Conservation (phyloP, 805 yeast genomes). For the Blastobotrys robertii region DNA sequence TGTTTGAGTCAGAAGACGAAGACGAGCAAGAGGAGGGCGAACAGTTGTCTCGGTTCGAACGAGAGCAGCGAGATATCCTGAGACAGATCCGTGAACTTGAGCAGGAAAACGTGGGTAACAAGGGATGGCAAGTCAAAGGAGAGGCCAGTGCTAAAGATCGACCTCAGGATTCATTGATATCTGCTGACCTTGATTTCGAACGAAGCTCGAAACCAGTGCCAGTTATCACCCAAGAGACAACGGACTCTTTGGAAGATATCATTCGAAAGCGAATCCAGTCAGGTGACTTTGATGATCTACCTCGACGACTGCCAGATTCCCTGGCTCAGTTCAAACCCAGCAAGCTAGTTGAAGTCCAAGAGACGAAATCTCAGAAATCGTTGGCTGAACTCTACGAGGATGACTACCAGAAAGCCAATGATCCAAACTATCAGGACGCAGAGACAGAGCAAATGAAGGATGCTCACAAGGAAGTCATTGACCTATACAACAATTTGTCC, state of each 20-base stretch:
- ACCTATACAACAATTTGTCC: constrained; percentile 49
- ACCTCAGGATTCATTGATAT: constrained; percentile 74
- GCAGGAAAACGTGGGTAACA: constrained; percentile 79
- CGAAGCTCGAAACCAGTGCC: constrained; percentile 95
- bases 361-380: constrained; percentile 75
- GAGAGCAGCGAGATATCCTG: constrained; percentile 67
- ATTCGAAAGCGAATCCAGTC: constrained; percentile 72
- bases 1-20: constrained; percentile 37
- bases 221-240: constrained; percentile 78
- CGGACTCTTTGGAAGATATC: constrained; percentile 80
- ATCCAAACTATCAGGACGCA: constrained; percentile 35
- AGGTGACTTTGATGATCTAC: constrained; percentile 74
- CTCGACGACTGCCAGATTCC: constrained; percentile 59
- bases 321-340: constrained; percentile 44
- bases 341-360: constrained; percentile 52
- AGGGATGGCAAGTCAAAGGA: constrained; percentile 91
- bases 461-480: constrained; percentile 71
- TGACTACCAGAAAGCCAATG: constrained; percentile 40
- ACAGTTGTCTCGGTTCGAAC: constrained; percentile 65
- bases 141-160: constrained; percentile 76
- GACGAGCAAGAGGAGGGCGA: constrained; percentile 47
- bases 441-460: constrained; percentile 54
- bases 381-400: constrained; percentile 90
- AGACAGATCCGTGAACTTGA: constrained; percentile 73
- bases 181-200: constrained; percentile 74